A percentile compares a stretch with the other conserved stretches of the same genome.
Evolutionary conservation across 2,329 filamentous ascomycete species (phyloP).

Genomic region (Ophiocordyceps camponoti-floridani): DNA sequence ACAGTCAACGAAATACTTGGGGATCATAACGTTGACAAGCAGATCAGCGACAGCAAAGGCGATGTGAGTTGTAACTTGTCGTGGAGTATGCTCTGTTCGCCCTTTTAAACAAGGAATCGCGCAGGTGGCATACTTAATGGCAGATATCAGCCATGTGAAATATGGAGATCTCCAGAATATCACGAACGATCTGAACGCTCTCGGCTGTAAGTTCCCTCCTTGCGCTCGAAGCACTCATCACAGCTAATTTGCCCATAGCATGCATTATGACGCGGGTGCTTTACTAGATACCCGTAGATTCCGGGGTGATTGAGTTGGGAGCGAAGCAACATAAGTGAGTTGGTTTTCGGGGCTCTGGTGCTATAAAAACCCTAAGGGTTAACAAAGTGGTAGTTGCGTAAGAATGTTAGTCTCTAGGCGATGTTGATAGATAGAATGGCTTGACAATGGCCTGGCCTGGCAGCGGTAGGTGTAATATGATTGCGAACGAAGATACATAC

Average conservation of each 20-base stretch:
- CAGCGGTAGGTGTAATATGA: too few species aligned
- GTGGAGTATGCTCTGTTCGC: not conserved
- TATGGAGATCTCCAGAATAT: conserved; percentile 70
- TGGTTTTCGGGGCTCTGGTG: too few species aligned
- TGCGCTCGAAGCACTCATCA: not conserved
- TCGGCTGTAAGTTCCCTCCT: conserved; percentile 45
- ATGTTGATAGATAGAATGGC: too few species aligned
- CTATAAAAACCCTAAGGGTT: too few species aligned
- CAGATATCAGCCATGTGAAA: conserved; percentile 81
- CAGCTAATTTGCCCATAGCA: conserved; percentile 9
- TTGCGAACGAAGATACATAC: too few species aligned
- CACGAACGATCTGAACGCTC: conserved; percentile 61
- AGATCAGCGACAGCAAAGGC: conserved; percentile 89
- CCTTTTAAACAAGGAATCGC: not conserved
- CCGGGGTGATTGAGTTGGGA: not conserved
- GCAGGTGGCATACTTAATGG: conserved; percentile 86
- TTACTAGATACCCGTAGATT: conserved; percentile 13
- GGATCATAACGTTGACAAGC: conserved; percentile 96
- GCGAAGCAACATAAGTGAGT: too few species aligned
- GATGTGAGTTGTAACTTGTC: conserved; percentile 36
- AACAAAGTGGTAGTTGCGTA: too few species aligned
- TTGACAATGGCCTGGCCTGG: too few species aligned
- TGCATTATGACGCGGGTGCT: conserved; percentile 28
- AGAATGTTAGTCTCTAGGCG: too few species aligned
- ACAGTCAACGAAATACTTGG: conserved; percentile 84